These are phyloP conservation scores for Tetrahymena borealis DNA, from an alignment of 73 alveolate species.

Conservation along the genomic window DNA sequence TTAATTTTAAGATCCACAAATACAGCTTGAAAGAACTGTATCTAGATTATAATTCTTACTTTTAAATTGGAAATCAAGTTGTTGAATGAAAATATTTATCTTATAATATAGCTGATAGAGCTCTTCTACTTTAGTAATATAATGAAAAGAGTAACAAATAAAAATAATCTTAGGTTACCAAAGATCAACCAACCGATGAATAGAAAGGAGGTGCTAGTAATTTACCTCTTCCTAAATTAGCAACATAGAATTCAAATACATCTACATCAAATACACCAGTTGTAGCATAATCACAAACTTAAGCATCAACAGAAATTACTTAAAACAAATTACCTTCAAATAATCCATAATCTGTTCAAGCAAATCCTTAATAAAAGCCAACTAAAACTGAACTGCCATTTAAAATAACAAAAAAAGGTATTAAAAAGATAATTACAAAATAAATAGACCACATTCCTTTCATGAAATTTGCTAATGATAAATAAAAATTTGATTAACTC, in stretches of 20 bases:
- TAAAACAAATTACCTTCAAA: not conserved
- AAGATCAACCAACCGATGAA: not conserved
- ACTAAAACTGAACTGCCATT: not conserved
- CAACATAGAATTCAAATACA: not conserved
- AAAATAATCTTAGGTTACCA: not conserved
- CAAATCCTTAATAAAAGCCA: not conserved
- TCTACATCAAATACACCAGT: not conserved
- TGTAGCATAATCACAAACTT: not conserved
- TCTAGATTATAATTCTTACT: not conserved
- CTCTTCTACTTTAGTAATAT: not conserved
- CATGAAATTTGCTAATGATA: not conserved
- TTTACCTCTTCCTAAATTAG: not conserved
- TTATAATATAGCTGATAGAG: not conserved
- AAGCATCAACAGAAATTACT: not conserved
- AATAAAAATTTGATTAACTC: not conserved
- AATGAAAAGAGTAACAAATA: not conserved
- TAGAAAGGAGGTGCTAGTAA: not conserved
- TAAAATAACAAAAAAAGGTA: not conserved
- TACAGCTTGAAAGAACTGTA: not conserved
- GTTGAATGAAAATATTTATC: not conserved
- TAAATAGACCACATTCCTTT: not conserved
- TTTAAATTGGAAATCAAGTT: no score
- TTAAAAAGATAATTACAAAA: not conserved
- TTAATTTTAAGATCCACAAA: not conserved
- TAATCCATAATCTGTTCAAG: not conserved